Evolutionary conservation across 768 basidiomycete genomes (phyloP).

Genomic region (Austroboletus festivus): DNA sequence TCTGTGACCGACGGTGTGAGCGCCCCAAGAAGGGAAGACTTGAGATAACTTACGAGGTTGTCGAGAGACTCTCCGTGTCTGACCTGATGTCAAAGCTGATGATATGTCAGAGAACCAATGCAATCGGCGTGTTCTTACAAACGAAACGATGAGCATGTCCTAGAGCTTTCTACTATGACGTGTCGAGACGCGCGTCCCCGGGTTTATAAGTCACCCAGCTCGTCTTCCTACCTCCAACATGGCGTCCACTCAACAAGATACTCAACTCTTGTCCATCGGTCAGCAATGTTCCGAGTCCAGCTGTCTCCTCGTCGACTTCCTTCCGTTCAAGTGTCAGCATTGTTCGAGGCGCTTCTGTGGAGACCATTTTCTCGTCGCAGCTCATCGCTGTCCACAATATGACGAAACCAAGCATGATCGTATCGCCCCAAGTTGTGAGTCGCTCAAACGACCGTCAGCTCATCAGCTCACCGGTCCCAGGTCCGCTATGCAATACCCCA

Average conservation of each 20-base stretch:
- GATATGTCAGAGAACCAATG: background rate
- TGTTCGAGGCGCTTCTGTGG: constrained; percentile 70
- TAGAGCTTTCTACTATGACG: constrained; percentile 9
- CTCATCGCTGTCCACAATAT: constrained; percentile 66
- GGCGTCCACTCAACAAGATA: constrained; percentile 37
- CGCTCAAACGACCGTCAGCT: background rate
- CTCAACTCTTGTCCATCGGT: constrained; percentile 64
- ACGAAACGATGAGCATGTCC: constrained; percentile 21
- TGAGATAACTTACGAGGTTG: constrained; percentile 51
- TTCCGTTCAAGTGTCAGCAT: constrained; percentile 85
- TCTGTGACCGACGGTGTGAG: constrained; percentile 29
- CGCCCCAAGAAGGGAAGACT: no score
- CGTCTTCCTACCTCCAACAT: background rate
- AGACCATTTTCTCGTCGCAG: constrained; percentile 71
- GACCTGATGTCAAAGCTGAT: constrained; percentile 42
- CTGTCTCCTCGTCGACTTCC: constrained; percentile 76
- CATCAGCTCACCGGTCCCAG: constrained; percentile 32
- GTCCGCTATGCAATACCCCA: constrained; percentile 74
- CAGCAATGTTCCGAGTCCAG: constrained; percentile 65
- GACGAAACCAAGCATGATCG: constrained; percentile 70
- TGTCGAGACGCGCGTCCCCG: constrained; percentile 29
- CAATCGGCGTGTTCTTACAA: constrained; percentile 19
- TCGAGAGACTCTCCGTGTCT: constrained; percentile 78
- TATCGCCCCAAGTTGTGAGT: constrained; percentile 72
- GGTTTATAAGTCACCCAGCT: constrained; percentile 16